These are phyloP conservation scores for Epithele typhae DNA, from an alignment of 768 basidiomycete species.

Conservation along the genomic window DNA sequence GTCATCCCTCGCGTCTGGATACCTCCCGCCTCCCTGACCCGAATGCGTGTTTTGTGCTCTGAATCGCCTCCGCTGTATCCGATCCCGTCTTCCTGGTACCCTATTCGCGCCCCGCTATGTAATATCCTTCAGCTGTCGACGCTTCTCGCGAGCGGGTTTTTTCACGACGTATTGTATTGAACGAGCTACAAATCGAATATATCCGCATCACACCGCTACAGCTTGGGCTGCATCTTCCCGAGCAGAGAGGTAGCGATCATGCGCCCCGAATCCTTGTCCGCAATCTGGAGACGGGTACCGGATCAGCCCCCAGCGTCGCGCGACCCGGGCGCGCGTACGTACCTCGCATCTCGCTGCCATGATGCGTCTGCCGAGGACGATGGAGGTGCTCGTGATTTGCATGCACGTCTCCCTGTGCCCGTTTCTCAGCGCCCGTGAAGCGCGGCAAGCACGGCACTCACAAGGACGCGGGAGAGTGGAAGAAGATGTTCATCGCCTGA, in stretches of 20 bases:
- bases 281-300: constrained; percentile 35
- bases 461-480: constrained; percentile 65
- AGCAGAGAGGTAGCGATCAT: constrained; percentile 63
- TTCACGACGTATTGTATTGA: too few relatives aligned
- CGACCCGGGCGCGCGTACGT: constrained; percentile 16
- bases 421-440: neutral
- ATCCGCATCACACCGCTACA: too few relatives aligned
- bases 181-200: too few relatives aligned
- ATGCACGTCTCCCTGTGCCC: constrained; percentile 50
- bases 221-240: constrained; percentile 67
- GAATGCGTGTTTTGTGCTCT: too few relatives aligned
- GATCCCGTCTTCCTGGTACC: too few relatives aligned
- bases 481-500: constrained; percentile 64
- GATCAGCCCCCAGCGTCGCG: neutral
- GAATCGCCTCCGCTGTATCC: too few relatives aligned
- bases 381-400: constrained; percentile 57
- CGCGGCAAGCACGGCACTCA: constrained; percentile 29
- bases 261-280: constrained; percentile 54
- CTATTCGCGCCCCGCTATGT: too few relatives aligned
- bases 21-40: too few relatives aligned
- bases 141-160: too few relatives aligned
- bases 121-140: too few relatives aligned
- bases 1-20: too few relatives aligned
- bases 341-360: constrained; percentile 75
- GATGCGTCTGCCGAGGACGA: constrained; percentile 62